These are phyloP conservation scores for Mycena galericulata DNA, from an alignment of 768 basidiomycete genomes.

Conservation along the genomic window DNA sequence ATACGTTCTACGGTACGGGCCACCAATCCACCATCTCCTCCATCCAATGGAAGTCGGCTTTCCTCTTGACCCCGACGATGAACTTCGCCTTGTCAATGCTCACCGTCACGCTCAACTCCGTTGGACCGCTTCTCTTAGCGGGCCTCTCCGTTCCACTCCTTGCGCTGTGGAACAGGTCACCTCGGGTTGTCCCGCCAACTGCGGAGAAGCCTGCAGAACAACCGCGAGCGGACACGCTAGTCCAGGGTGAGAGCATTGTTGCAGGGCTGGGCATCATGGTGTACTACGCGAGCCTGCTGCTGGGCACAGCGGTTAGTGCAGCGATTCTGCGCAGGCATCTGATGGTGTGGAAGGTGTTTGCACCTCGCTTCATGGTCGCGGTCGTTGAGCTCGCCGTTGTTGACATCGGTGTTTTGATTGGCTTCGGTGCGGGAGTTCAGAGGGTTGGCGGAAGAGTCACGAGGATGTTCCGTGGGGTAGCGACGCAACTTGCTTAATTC, in stretches of 20 bases:
- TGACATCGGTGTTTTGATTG: slow-evolving; percentile 76
- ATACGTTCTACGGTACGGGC: slow-evolving; percentile 89
- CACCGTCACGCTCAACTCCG: slow-evolving; percentile 81
- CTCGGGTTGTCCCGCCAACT: slow-evolving; percentile 44
- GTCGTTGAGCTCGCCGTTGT: slow-evolving; percentile 74
- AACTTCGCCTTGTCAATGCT: slow-evolving; percentile 80
- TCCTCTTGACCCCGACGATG: slow-evolving; percentile 79
- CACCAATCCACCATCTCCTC: slow-evolving; percentile 92
- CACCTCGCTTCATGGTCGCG: slow-evolving; percentile 91
- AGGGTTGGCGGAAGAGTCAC: slow-evolving; percentile 50
- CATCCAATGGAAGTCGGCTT: slow-evolving; percentile 96
- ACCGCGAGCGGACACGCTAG: slow-evolving; percentile 44
- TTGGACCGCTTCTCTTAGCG: slow-evolving; percentile 79
- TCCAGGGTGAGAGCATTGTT: slow-evolving; percentile 57
- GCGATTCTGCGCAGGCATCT: slow-evolving; percentile 85
- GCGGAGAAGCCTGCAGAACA: slow-evolving; percentile 10
- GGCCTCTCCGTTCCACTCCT: slow-evolving; percentile 76
- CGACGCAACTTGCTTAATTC: slow-evolving; percentile 5
- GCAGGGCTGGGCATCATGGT: slow-evolving; percentile 73
- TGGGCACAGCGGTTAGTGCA: slow-evolving; percentile 79
- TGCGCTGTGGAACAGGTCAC: slow-evolving; percentile 87
- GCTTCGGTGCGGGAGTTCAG: slow-evolving; percentile 68
- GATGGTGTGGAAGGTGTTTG: slow-evolving; percentile 99
- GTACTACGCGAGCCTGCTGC: slow-evolving; percentile 73
- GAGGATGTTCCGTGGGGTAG: slow-evolving; percentile 38